phyloP scores from a whole-genome alignment of 495 filamentous ascomycete genomes.

The Parathielavia appendiculata region DNA sequence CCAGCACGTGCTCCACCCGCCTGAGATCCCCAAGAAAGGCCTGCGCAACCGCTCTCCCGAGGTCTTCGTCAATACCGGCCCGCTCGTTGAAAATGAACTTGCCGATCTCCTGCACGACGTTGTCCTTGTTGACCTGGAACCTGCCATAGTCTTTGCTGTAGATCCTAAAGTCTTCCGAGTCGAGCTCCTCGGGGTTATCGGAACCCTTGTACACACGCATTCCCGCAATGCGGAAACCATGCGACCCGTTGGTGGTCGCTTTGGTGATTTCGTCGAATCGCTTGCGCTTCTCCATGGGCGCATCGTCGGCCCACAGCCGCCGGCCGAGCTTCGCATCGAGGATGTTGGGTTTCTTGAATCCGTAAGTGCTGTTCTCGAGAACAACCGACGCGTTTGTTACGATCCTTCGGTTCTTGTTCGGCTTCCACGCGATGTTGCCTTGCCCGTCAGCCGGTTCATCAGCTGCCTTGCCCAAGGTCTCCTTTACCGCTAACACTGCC shows the following conservation, averaged over 20 bases:
- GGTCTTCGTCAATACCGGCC: slow-evolving; percentile 51
- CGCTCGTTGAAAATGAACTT: slow-evolving; percentile 65
- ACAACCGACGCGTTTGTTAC: slow-evolving; percentile 75
- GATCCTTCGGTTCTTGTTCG: slow-evolving; percentile 51
- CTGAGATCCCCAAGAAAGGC: slow-evolving; percentile 63
- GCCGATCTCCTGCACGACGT: slow-evolving; percentile 67
- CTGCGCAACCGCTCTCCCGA: slow-evolving; percentile 52
- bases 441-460: slow-evolving; percentile 22
- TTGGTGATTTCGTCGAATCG: slow-evolving; percentile 74
- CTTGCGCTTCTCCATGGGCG: slow-evolving; percentile 66
- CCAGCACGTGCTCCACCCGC: slow-evolving; percentile 58
- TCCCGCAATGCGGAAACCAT: slow-evolving; percentile 85
- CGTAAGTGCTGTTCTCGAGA: slow-evolving; percentile 76
- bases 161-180: slow-evolving; percentile 55
- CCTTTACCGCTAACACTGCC: slow-evolving; percentile 30
- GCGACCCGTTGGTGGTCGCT: slow-evolving; percentile 71
- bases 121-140: slow-evolving; percentile 57
- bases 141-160: slow-evolving; percentile 90
- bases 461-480: slow-evolving; percentile 26
- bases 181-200: slow-evolving; percentile 41
- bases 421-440: slow-evolving; percentile 31
- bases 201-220: slow-evolving; percentile 86
- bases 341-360: slow-evolving; percentile 85
- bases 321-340: slow-evolving; percentile 88
- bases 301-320: slow-evolving; percentile 80